These are phyloP conservation scores for Athelia sp. DNA, from an alignment of 1,284 basidiomycete genomes.

Conservation along the genomic window DNA sequence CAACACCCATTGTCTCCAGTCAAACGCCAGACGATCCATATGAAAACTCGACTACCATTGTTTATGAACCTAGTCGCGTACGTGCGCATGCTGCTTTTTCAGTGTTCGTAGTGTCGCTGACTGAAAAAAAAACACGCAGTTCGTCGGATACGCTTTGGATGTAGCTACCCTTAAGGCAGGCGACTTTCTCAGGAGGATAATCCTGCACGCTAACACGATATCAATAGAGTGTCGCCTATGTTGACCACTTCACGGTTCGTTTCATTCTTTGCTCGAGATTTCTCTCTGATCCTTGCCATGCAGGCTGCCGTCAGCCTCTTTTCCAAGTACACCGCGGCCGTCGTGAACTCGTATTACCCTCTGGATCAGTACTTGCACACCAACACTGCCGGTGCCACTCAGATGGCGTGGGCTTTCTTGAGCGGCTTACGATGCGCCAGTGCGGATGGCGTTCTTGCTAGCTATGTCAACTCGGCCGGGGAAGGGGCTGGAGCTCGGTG, in stretches of 20 bases:
- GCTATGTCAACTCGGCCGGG: background rate
- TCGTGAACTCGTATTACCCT: conserved; percentile 22
- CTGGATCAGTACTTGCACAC: conserved; percentile 26
- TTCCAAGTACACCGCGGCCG: conserved; percentile 19
- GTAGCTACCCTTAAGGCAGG: conserved; percentile 14
- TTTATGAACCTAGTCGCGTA: background rate
- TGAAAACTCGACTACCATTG: background rate
- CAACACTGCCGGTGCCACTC: conserved; percentile 16
- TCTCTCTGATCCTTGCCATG: background rate
- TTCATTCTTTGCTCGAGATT: conserved; percentile 5
- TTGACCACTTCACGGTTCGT: conserved; percentile 20
- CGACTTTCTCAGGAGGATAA: too few relatives aligned
- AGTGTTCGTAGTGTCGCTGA: background rate
- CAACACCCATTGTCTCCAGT: conserved; percentile 15
- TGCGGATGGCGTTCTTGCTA: background rate
- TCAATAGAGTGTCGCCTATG: conserved; percentile 16
- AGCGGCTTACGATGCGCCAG: conserved; percentile 4
- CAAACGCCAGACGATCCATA: background rate
- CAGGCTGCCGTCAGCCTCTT: background rate
- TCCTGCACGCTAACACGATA: background rate
- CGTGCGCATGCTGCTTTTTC: too few relatives aligned
- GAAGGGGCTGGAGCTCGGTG: background rate
- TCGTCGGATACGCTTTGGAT: conserved; percentile 22
- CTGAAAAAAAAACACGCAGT: conserved; percentile 15
- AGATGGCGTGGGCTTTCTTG: conserved; percentile 19